phyloP scores from a whole-genome alignment of 108 stramenopile genomes.

The Skeletonema potamos region DNA sequence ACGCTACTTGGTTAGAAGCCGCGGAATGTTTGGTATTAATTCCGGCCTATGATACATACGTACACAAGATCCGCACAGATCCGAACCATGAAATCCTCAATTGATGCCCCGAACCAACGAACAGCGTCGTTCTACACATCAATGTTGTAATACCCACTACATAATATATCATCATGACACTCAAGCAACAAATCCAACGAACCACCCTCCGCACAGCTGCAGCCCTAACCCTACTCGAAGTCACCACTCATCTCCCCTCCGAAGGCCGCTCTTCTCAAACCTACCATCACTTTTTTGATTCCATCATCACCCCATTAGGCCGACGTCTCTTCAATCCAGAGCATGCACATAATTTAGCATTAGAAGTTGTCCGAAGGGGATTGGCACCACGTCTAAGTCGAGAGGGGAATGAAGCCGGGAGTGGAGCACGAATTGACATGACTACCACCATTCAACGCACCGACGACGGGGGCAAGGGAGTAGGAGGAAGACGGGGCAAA shows the following conservation, averaged over 20 bases:
- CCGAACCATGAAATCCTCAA: too few relatives aligned
- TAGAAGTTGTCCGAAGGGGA: conserved; percentile 45
- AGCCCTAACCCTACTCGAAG: conserved; percentile 50
- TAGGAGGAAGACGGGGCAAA: too few relatives aligned
- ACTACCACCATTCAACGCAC: conserved; percentile 48
- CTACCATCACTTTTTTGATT: conserved; percentile 71
- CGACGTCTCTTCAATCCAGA: conserved; percentile 63
- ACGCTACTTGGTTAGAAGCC: too few relatives aligned
- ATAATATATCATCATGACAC: neutral
- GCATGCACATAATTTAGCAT: conserved; percentile 52
- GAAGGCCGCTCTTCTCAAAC: conserved; percentile 67
- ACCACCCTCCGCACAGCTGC: conserved; percentile 18
- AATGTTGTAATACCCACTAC: neutral
- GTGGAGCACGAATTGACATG: neutral
- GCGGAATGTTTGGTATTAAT: too few relatives aligned
- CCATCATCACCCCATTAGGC: conserved; percentile 58
- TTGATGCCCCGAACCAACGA: too few relatives aligned
- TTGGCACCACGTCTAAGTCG: conserved; percentile 44
- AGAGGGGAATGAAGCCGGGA: neutral
- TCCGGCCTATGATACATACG: too few relatives aligned
- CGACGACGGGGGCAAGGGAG: conserved; percentile 6
- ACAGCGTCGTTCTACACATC: neutral
- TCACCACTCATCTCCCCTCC: conserved; percentile 75
- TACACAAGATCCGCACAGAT: too few relatives aligned
- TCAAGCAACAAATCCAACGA: conserved; percentile 10